These are phyloP conservation scores for Pleurotus platypus DNA, from an alignment of 768 basidiomycete species.

Conservation along the genomic window DNA sequence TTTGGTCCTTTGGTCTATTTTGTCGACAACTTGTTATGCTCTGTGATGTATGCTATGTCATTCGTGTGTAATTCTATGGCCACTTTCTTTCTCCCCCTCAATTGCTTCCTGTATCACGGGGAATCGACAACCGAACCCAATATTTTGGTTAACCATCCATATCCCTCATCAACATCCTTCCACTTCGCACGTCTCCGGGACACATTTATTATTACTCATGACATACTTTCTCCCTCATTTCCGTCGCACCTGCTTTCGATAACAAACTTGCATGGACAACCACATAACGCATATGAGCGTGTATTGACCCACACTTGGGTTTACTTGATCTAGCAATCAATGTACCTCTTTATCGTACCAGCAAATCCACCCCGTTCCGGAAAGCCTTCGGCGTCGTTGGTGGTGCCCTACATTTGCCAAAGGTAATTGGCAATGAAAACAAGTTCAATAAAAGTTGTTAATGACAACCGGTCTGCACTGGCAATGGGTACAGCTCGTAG, in stretches of 20 bases:
- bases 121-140: neutral
- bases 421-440: too few relatives aligned
- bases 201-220: neutral
- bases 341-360: neutral
- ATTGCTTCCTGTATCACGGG: neutral
- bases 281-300: constrained; percentile 1
- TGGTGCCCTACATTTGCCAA: too few relatives aligned
- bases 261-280: neutral
- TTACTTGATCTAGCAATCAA: constrained; percentile 1
- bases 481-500: too few relatives aligned
- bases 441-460: too few relatives aligned
- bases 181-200: too few relatives aligned
- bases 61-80: constrained; percentile 6
- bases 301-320: neutral
- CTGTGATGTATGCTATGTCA: constrained; percentile 6
- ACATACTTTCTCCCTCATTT: neutral
- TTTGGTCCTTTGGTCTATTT: neutral
- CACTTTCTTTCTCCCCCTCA: neutral
- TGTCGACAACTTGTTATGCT: constrained; percentile 1
- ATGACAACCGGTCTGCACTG: too few relatives aligned
- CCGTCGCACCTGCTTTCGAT: constrained; percentile 1
- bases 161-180: too few relatives aligned
- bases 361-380: too few relatives aligned
- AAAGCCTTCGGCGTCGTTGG: too few relatives aligned
- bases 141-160: too few relatives aligned